These are phyloP conservation scores for Mucor circinelloides DNA, from an alignment of 371 early-diverging fungal genomes.

Conservation along the genomic window DNA sequence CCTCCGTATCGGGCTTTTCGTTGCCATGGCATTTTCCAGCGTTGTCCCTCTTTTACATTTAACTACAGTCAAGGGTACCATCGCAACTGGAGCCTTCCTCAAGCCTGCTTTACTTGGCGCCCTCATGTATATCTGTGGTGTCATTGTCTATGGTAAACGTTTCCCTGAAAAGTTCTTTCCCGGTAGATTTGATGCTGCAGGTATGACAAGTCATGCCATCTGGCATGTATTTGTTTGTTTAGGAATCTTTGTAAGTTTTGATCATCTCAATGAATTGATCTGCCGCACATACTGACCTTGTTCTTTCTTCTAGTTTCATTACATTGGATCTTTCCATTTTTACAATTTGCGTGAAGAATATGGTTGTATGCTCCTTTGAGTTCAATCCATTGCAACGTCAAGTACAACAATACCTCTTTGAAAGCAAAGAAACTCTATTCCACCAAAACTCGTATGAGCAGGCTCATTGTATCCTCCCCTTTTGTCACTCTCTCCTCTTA, in stretches of 20 bases:
- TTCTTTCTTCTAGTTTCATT: slow-evolving; percentile 18
- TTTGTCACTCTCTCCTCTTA: neutral
- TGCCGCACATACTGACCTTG: neutral
- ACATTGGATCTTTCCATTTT: slow-evolving; percentile 27
- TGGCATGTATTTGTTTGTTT: slow-evolving; percentile 79
- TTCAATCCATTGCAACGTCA: neutral
- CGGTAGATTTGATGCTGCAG: slow-evolving; percentile 75
- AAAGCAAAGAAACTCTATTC: neutral
- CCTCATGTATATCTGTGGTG: slow-evolving; percentile 58
- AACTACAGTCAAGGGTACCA: slow-evolving; percentile 45
- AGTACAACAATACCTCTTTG: neutral
- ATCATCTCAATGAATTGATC: neutral
- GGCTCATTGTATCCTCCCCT: slow-evolving; percentile 3
- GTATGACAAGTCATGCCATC: slow-evolving; percentile 73
- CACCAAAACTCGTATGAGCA: slow-evolving; percentile 7
- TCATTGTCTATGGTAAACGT: slow-evolving; percentile 49
- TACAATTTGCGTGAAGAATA: slow-evolving; percentile 22
- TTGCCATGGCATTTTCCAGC: slow-evolving; percentile 66
- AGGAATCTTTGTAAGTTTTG: slow-evolving; percentile 56
- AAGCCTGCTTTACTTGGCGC: slow-evolving; percentile 55
- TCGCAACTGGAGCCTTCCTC: slow-evolving; percentile 48
- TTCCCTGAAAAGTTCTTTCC: slow-evolving; percentile 77
- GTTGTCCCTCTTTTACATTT: slow-evolving; percentile 62
- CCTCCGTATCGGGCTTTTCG: slow-evolving; percentile 64
- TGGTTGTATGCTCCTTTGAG: slow-evolving; percentile 16